phyloP scores from a whole-genome alignment of 108 stramenopile species.

The Hondaea fermentalgiana region DNA sequence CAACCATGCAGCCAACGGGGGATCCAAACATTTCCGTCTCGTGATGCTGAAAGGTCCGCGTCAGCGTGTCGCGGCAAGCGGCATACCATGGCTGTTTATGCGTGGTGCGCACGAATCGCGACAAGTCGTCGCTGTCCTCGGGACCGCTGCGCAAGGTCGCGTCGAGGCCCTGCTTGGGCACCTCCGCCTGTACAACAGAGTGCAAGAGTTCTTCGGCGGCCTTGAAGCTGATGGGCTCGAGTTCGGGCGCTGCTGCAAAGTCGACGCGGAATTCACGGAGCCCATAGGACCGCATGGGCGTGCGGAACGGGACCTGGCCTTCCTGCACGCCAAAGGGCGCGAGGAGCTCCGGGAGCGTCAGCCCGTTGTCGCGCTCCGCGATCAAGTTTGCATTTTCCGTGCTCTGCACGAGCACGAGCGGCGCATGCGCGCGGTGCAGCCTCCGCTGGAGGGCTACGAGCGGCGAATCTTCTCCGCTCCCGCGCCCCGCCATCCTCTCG shows the following conservation, averaged over 20 bases:
- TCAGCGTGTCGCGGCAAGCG: neutral
- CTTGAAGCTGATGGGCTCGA: neutral
- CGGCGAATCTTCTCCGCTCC: neutral
- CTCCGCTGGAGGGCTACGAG: neutral
- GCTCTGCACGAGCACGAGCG: neutral
- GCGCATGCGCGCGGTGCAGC: neutral
- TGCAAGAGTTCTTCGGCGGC: neutral
- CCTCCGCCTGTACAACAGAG: neutral
- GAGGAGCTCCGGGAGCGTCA: neutral
- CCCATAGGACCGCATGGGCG: neutral
- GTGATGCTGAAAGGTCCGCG: neutral
- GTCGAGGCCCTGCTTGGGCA: neutral
- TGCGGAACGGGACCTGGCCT: neutral
- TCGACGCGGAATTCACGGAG: neutral
- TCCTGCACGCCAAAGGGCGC: neutral
- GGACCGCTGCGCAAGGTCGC: neutral
- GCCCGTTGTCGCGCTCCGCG: neutral
- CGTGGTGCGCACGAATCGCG: neutral
- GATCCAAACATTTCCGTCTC: constrained; percentile 10
- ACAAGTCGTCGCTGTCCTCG: neutral
- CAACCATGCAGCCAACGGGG: neutral
- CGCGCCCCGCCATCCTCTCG: neutral
- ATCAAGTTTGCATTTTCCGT: neutral
- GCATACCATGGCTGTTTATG: neutral
- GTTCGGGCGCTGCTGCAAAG: neutral